phyloP scores from a whole-genome alignment of 768 basidiomycete genomes.

The Trametes meyenii region DNA sequence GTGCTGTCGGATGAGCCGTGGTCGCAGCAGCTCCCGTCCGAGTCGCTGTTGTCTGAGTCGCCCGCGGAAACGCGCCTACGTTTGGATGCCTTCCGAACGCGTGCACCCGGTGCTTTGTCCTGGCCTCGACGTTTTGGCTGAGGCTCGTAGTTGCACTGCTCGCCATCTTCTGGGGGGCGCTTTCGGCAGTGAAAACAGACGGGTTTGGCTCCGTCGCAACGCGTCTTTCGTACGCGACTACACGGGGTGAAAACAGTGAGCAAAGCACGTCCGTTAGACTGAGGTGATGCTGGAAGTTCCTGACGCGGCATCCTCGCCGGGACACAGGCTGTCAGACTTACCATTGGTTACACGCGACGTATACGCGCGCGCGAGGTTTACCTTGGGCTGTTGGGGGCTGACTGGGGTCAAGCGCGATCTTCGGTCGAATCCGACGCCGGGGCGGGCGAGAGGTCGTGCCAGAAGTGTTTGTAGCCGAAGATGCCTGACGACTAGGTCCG shows the following conservation, averaged over 20 bases:
- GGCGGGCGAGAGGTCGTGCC: not conserved
- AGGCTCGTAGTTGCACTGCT: slow-evolving; percentile 10
- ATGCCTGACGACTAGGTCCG: not conserved
- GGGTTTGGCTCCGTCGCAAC: slow-evolving; percentile 19
- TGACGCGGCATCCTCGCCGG: not conserved
- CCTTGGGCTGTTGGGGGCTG: slow-evolving; percentile 82
- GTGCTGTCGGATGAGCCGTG: slow-evolving; percentile 73
- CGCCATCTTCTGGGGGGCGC: slow-evolving; percentile 15
- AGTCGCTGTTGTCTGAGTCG: not conserved
- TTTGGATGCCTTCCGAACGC: not conserved
- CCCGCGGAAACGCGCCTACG: not conserved
- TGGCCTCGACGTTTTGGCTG: slow-evolving; percentile 17
- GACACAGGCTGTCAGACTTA: slow-evolving; percentile 34
- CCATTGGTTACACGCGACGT: slow-evolving; percentile 83
- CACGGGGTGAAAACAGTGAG: too few relatives aligned
- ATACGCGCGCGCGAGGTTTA: slow-evolving; percentile 73
- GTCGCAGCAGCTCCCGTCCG: slow-evolving; percentile 43
- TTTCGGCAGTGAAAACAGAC: slow-evolving; percentile 18
- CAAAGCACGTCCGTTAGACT: not conserved
- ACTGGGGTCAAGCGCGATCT: slow-evolving; percentile 68
- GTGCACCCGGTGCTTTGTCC: slow-evolving; percentile 13
- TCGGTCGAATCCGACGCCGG: slow-evolving; percentile 32
- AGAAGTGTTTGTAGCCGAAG: not conserved
- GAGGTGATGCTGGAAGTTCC: not conserved
- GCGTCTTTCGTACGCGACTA: slow-evolving; percentile 15